Conservation (phyloP, 257 asterid species). For the Petunia secreta region DNA sequence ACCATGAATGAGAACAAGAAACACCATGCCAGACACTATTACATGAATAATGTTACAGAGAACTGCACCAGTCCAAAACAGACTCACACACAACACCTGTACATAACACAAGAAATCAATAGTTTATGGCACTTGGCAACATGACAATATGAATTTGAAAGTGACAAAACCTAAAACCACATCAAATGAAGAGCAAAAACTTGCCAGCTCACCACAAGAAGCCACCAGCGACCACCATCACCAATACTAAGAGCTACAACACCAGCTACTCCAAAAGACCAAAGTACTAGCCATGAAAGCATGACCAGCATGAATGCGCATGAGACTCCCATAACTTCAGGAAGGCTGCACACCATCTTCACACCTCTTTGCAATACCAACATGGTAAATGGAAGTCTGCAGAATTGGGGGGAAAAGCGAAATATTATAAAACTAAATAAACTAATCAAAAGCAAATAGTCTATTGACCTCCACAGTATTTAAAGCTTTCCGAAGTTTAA, state of each 20-base stretch:
- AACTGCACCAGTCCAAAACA: slow-evolving; percentile 99
- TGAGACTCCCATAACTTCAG: slow-evolving; percentile 77
- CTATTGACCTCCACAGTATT: not conserved
- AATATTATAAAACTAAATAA: not conserved
- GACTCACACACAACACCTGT: slow-evolving; percentile 85
- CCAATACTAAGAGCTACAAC: slow-evolving; percentile 83
- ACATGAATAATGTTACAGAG: slow-evolving; percentile 88
- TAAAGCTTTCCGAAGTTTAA: not conserved
- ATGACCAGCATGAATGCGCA: slow-evolving; percentile 74
- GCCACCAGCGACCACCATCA: slow-evolving; percentile 95
- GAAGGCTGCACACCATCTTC: slow-evolving; percentile 84
- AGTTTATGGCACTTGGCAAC: not conserved
- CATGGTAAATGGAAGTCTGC: slow-evolving; percentile 97
- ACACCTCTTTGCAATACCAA: slow-evolving; percentile 89
- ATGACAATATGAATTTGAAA: not conserved
- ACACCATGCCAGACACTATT: slow-evolving; percentile 92
- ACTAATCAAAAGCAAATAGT: not conserved
- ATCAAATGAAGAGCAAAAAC: slow-evolving; percentile 64
- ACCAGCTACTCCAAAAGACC: slow-evolving; percentile 98
- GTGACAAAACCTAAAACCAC: slow-evolving; percentile 23
- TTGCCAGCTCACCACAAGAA: slow-evolving; percentile 99
- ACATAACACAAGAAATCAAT: slow-evolving; percentile 13
- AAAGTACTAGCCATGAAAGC: slow-evolving; percentile 86
- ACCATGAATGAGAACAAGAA: slow-evolving; percentile 85
- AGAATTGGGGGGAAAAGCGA: not conserved